A percentile compares a stretch with the other conserved stretches of the same genome.
Conservation (phyloP, 345 rosid genomes). For the Brassica nigra region DNA sequence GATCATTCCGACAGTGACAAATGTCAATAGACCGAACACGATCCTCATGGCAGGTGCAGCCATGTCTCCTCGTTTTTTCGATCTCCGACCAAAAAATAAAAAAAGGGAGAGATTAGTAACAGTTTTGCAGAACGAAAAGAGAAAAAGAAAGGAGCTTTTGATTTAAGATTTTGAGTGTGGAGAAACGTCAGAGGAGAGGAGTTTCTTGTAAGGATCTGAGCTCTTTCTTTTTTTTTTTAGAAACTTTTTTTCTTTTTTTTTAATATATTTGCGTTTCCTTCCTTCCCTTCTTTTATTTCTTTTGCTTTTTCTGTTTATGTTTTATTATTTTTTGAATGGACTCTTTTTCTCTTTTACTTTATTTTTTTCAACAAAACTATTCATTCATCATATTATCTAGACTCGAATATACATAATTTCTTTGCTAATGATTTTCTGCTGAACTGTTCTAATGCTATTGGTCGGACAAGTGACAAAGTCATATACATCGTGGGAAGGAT, state of each 20-base stretch:
- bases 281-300: background rate
- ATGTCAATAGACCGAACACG: conserved; percentile 74
- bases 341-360: conserved; percentile 5
- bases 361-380: background rate
- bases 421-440: background rate
- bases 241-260: background rate
- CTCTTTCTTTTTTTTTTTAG: background rate
- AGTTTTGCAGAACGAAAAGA: conserved; percentile 7
- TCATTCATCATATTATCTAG: background rate
- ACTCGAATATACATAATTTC: background rate
- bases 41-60: conserved; percentile 67
- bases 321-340: background rate
- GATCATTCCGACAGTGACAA: conserved; percentile 92
- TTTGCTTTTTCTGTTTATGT: background rate
- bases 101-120: conserved; percentile 10
- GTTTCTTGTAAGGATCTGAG: conserved; percentile 24
- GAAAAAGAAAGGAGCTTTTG: background rate
- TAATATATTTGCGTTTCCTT: background rate
- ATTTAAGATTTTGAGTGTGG: conserved; percentile 26
- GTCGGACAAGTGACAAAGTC: conserved; percentile 1
- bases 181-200: conserved; percentile 38
- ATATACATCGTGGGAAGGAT: background rate
- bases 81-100: conserved; percentile 4
- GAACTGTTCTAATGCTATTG: background rate
- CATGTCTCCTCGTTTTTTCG: conserved; percentile 42